Evolutionary conservation across 1,284 basidiomycete genomes (phyloP).

Genomic region (Ganoderma boninense): DNA sequence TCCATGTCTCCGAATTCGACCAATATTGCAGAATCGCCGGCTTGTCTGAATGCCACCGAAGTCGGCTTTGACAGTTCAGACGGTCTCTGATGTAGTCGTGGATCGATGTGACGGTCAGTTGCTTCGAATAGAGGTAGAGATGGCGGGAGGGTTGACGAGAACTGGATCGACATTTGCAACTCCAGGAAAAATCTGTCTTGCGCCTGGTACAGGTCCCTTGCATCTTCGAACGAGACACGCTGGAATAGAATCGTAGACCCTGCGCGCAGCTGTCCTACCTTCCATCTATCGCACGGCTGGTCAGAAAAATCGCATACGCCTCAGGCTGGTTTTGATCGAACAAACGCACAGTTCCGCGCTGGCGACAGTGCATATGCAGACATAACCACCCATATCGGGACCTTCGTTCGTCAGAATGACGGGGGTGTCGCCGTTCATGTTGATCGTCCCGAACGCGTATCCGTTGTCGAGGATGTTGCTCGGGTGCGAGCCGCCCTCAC

Average conservation of each 20-base stretch:
- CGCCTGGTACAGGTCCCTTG: conserved; percentile 30
- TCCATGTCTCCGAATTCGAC: conserved; percentile 65
- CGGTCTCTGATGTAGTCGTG: conserved; percentile 45
- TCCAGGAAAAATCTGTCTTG: conserved; percentile 16
- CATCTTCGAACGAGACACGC: conserved; percentile 51
- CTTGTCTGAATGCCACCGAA: conserved; percentile 57
- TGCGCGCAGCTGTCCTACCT: conserved; percentile 66
- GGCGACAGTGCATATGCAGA: conserved; percentile 63
- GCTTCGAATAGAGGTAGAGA: background rate
- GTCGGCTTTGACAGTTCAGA: conserved; percentile 34
- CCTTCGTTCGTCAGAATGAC: conserved; percentile 72
- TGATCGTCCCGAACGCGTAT: conserved; percentile 67
- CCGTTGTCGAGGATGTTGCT: conserved; percentile 77
- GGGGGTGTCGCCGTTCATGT: conserved; percentile 78
- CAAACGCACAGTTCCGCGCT: conserved; percentile 57
- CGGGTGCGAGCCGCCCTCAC: conserved; percentile 78
- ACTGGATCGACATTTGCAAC: conserved; percentile 6
- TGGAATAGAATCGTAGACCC: conserved; percentile 60
- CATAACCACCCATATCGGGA: conserved; percentile 72
- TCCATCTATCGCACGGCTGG: conserved; percentile 54
- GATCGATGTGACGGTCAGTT: conserved; percentile 36
- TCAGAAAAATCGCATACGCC: background rate
- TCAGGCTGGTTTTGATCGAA: background rate
- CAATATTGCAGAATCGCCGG: conserved; percentile 64
- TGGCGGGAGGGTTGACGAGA: background rate